Conservation (phyloP, 164 flowering plant genomes). For the Umbellularia californica region DNA sequence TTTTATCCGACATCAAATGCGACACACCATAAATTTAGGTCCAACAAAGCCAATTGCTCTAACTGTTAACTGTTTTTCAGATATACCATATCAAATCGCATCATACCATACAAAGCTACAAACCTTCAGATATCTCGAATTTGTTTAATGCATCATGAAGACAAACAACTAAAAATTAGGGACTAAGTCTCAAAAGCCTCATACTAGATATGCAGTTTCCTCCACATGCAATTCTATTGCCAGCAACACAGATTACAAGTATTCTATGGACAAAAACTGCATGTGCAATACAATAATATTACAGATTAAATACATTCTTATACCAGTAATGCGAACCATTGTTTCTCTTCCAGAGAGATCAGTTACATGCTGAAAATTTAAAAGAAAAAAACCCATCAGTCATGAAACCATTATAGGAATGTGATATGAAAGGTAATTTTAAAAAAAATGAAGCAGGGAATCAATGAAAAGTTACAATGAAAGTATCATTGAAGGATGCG, state of each 20-base stretch:
- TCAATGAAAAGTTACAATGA: conserved; percentile 49
- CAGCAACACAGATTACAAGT: not conserved
- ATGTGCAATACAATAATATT: not conserved
- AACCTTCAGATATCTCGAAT: not conserved
- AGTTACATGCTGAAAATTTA: conserved; percentile 73
- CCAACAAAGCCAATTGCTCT: not conserved
- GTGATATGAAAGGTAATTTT: not conserved
- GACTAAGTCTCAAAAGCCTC: not conserved
- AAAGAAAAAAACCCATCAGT: not conserved
- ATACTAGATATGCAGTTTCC: not conserved
- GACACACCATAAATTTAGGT: not conserved
- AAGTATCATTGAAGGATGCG: conserved; percentile 87
- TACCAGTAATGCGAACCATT: conserved; percentile 79
- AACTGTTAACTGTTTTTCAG: not conserved
- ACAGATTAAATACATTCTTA: not conserved
- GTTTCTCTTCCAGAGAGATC: conserved; percentile 87
- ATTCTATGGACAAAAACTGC: not conserved
- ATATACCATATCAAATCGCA: not conserved
- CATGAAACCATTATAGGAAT: not conserved
- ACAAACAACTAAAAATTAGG: not conserved
- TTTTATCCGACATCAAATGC: not conserved
- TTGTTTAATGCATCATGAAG: too few species aligned
- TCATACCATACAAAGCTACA: not conserved
- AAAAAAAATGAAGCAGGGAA: not conserved
- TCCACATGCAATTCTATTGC: not conserved